Evolutionary conservation across 2,329 filamentous ascomycete species (phyloP), one percentile per base, ranked within the genome.

Genomic region (Cadophora malorum): DNA sequence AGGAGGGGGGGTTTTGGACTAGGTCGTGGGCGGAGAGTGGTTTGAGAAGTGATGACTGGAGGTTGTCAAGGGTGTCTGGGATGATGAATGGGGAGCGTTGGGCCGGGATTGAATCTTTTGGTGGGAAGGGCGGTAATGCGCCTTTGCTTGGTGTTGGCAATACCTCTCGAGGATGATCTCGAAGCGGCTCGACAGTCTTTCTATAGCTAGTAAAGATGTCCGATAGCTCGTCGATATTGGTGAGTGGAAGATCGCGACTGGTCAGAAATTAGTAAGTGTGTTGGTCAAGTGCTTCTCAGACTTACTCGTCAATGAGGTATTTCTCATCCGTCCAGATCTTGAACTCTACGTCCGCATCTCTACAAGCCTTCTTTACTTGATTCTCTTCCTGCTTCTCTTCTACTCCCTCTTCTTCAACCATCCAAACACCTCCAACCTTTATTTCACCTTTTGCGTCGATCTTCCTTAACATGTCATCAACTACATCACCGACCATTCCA

Each of bases 221-320:
- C 1, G 91, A 90, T 1, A 94, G 82, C 1, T 92, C 85, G 38
- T 83, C 76, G 0, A 88, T 82, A 4, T 83, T 79, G 2, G 83
- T 75, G 58, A 91, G 83, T 0, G 87, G 85, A 0, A 91, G 77
- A 74, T 95, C 91, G 25, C 88, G 88, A 72, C 91, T 94, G 28
- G 41, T 61, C n/a, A n/a, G 52, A 55, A 49, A 31, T 25, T 23
- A 58, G 21, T 56, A 31, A n/a, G n/a, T n/a, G n/a, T n/a, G n/a
- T n/a, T n/a, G n/a, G n/a, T n/a, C n/a, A n/a, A n/a, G n/a, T n/a
- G n/a, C n/a, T n/a, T n/a, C n/a, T n/a, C n/a, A n/a, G n/a, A n/a
- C 90, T 79, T 81, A 94, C 92, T 94, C 91, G 74, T 94, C 90
- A 62, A 94, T 83, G 68, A 89, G 89, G 73, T 92, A 94, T 76